Base-by-base conservation (phyloP, 78 protist genomes). In the Dictyostelium citrinum region DNA sequence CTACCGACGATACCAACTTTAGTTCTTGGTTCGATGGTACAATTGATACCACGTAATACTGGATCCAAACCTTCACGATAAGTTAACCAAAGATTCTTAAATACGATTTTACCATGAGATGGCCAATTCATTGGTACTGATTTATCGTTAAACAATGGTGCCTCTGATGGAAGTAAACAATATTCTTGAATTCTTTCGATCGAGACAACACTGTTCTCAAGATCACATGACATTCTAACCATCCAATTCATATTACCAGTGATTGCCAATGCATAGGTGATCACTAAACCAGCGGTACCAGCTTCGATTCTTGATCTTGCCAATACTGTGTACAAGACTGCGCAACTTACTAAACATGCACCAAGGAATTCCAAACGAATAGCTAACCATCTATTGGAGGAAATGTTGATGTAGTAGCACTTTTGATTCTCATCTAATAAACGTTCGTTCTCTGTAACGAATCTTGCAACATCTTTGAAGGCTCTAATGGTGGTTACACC, bases 401-500 rank as follows among this genome's bases (percentile, higher is more conserved):
- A 90, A 27, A 75, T 45, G 39, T 81, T 81, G 58, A 78, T 43
- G 46, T 72, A 93, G 45, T 81, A 90, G 60, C 97, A 91, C 58
- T 91, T 84, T 55, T 70, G 79, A 83, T 90, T 82, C 22, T 91
- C 90, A 81, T 95, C 95, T 46, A 95, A 71, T 11, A 67, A 27
- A n/a, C 82, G 31, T 37, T 77, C 92, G 35, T 81, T 76, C 31
- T 60, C 76, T 27, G 35, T 12, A 11, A 82, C 37, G 49, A 96
- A 82, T 67, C 84, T 58, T 11, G 68, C 31, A 2, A 46, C 60
- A 8, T 35, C 71, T 29, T 61, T 64, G 74, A 90, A 98, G 3
- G 99, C 98, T 51, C 99, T 96, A 74, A 99, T 97, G 22, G 99
- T 97, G 9, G 98, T 22, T 31, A 97, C 94, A 67, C 99, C 99